Evolutionary conservation across 2,329 filamentous ascomycete genomes (phyloP).

Genomic region (Aspergillus cejpii): DNA sequence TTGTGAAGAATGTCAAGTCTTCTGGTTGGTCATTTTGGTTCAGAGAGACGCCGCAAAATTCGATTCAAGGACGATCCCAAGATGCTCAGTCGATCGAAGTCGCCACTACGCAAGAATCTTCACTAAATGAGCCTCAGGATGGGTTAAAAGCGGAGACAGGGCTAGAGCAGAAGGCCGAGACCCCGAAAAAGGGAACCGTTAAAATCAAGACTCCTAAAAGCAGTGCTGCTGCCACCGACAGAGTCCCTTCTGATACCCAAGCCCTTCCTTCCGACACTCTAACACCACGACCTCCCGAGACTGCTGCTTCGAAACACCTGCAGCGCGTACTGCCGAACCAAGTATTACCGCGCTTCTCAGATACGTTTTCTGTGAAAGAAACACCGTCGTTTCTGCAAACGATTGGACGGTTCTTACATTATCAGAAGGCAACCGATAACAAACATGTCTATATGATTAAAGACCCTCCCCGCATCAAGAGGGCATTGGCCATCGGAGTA

Average conservation of each 20-base stretch:
- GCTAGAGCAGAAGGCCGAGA: slow-evolving; percentile 21
- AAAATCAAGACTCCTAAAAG: slow-evolving; percentile 26
- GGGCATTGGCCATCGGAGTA: slow-evolving; percentile 85
- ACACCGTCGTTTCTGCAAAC: slow-evolving; percentile 60
- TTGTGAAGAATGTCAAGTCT: slow-evolving; percentile 20
- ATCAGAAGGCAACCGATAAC: slow-evolving; percentile 51
- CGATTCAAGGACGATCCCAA: slow-evolving; percentile 19
- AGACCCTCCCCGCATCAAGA: slow-evolving; percentile 66
- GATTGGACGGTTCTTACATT: slow-evolving; percentile 41
- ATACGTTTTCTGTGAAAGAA: slow-evolving; percentile 41
- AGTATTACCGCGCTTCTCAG: slow-evolving; percentile 44
- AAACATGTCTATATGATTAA: slow-evolving; percentile 67
- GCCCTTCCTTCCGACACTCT: slow-evolving; percentile 12
- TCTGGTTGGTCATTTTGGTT: slow-evolving; percentile 42
- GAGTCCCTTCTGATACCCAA: slow-evolving; percentile 14
- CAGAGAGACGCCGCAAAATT: slow-evolving; percentile 28
- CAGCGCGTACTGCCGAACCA: slow-evolving; percentile 41
- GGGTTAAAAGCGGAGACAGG: slow-evolving; percentile 15
- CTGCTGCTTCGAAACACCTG: slow-evolving; percentile 31
- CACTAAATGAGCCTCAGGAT: slow-evolving; percentile 14
- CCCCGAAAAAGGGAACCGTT: slow-evolving; percentile 24
- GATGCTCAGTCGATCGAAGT: slow-evolving; percentile 24
- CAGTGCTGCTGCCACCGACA: slow-evolving; percentile 20
- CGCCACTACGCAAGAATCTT: slow-evolving; percentile 15
- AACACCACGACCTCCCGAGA: slow-evolving; percentile 26